Percentiles rank a stretch among this genome's conserved stretches.
Conservation (phyloP, 306 rosid genomes). For the Arachis stenosperma region DNA sequence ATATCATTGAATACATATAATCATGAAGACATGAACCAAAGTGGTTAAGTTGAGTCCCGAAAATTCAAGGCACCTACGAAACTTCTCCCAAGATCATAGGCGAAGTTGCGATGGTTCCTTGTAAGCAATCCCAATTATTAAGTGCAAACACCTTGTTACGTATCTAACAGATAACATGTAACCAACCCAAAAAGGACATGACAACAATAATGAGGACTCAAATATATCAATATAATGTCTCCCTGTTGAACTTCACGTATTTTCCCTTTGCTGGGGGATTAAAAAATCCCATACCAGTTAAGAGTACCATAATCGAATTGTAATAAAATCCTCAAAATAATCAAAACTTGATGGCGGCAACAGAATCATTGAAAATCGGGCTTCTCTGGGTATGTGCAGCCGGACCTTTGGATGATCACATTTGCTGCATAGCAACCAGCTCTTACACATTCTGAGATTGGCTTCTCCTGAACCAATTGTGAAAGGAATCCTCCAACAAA, state of each 20-base stretch:
- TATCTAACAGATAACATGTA: neutral
- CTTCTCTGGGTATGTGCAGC: constrained; percentile 95
- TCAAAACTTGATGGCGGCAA: constrained; percentile 29
- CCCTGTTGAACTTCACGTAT: constrained; percentile 21
- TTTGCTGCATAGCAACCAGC: constrained; percentile 91
- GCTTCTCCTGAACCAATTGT: constrained; percentile 74
- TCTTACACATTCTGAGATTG: constrained; percentile 76
- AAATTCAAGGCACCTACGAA: neutral
- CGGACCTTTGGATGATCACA: constrained; percentile 89
- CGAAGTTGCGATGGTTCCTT: neutral
- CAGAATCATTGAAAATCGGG: constrained; percentile 60
- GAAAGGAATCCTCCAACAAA: constrained; percentile 97
- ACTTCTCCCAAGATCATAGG: neutral
- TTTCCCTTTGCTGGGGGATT: constrained; percentile 14
- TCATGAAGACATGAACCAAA: neutral
- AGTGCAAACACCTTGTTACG: neutral
- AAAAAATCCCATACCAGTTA: constrained; percentile 32
- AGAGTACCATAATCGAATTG: constrained; percentile 22
- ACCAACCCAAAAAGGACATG: neutral
- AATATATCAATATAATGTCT: constrained; percentile 6
- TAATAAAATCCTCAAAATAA: constrained; percentile 32
- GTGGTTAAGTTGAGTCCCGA: neutral
- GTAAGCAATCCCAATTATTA: neutral
- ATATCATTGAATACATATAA: neutral
- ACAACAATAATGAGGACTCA: constrained; percentile 7